Base-by-base conservation (phyloP, 2,329 filamentous ascomycete genomes). In the Aspergillus versicolor region DNA sequence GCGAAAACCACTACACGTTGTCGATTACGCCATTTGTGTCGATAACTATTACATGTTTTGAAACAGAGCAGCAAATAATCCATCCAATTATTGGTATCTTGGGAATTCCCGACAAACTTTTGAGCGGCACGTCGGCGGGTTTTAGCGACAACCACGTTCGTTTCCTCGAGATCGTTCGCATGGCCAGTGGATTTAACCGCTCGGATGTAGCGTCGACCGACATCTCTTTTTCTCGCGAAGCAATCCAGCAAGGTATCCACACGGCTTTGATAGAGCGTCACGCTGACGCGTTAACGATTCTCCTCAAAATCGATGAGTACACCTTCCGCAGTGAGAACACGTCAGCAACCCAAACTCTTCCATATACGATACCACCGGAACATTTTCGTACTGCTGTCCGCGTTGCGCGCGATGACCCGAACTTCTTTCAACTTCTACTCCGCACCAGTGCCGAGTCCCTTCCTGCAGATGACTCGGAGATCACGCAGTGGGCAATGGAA, bases 241-340 rank as follows among this genome's bases (percentile, higher is more conserved):
- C 67, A 0, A 57, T 77, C 2, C 73, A 77, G n/a, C 59, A 72
- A 27, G 77, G 77, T 8, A 72, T 80, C 47, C 66, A 67, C 24
- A 69, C 65, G 3, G 77, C 78, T 9, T 70, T 80, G 9, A 30
- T 64, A 7, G 64, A 70, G 5, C 57, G 66, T 11, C 73, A 78
- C 34, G 30, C 57, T 2, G 52, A 58, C 4, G 73, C 72, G 0
- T 65, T 78, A 5, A 54, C 63, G 5, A 65, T 64, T 12, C 65
- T 79, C 5, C 66, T 78, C 17, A 75, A 75, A 50, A 61, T 78
- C 6, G 73, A 75, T 50, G 70, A 75, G 57, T 70, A 65, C 41
- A 53, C 61, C 19, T 60, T 63, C 49, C 67, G 69, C 43, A 51
- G 54, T 43, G 45, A 61, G 12, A 40, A 58, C 12, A 45, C 54